Conservation (phyloP, 1,139 yeast genomes). For the Protomyces inundatus region DNA sequence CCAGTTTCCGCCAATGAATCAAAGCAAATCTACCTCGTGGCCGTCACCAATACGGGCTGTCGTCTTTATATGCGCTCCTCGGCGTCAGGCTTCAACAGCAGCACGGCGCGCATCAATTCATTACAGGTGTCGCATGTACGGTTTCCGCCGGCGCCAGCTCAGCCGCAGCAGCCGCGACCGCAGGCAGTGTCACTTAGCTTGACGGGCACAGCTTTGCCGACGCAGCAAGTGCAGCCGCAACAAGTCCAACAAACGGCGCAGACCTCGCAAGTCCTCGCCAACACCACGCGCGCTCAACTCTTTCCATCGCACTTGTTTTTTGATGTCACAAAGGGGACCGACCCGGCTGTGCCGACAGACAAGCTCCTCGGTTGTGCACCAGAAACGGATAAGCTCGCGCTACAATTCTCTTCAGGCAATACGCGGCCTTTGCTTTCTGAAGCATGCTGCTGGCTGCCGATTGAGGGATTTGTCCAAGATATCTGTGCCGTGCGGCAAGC, state of each 20-base stretch:
- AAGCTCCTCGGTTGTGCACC: constrained; percentile 70
- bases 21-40: constrained; percentile 66
- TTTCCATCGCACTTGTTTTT: constrained; percentile 81
- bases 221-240: background rate
- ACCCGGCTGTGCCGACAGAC: constrained; percentile 38
- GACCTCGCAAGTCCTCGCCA: constrained; percentile 6
- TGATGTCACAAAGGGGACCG: constrained; percentile 39
- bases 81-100: constrained; percentile 28
- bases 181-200: background rate
- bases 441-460: constrained; percentile 64
- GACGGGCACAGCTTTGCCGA: background rate
- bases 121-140: constrained; percentile 39
- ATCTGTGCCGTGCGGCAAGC: constrained; percentile 53
- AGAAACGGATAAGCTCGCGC: constrained; percentile 69
- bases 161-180: constrained; percentile 1
- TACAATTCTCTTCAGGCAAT: constrained; percentile 42
- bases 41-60: constrained; percentile 80
- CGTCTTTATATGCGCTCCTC: constrained; percentile 54
- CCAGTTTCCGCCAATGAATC: constrained; percentile 63
- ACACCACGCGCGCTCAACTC: constrained; percentile 42
- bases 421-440: constrained; percentile 54
- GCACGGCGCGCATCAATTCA: constrained; percentile 26
- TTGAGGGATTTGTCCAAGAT: constrained; percentile 64
- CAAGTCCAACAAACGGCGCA: background rate
- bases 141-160: constrained; percentile 38